Evolutionary conservation across 805 yeast species (phyloP).

Genomic region (Ogataea paraovalis): DNA sequence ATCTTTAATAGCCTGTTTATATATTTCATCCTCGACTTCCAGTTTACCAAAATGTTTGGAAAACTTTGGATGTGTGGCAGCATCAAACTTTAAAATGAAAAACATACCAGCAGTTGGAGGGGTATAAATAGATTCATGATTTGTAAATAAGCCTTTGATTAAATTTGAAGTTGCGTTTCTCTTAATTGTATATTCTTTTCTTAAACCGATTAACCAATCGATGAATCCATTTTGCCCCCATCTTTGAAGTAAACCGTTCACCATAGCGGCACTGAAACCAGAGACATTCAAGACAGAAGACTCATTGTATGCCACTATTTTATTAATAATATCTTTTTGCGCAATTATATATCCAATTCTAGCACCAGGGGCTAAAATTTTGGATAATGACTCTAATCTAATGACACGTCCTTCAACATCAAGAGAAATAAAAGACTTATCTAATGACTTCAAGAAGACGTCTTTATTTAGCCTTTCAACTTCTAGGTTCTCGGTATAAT

Average conservation of each 20-base stretch:
- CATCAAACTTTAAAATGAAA: conserved; percentile 70
- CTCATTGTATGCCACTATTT: conserved; percentile 70
- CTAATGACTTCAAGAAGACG: conserved; percentile 62
- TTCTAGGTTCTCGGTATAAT: neutral
- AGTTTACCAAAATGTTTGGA: conserved; percentile 44
- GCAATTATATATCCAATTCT: conserved; percentile 90
- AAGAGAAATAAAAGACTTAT: conserved; percentile 67
- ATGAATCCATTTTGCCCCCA: conserved; percentile 92
- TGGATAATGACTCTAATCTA: conserved; percentile 86
- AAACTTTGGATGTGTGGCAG: conserved; percentile 75
- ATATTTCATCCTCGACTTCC: conserved; percentile 60
- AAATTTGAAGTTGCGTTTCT: conserved; percentile 54
- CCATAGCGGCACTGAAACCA: conserved; percentile 72
- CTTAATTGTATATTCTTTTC: conserved; percentile 80
- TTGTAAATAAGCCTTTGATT: conserved; percentile 69
- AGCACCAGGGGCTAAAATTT: conserved; percentile 87
- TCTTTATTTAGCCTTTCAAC: conserved; percentile 34
- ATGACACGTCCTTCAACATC: conserved; percentile 88
- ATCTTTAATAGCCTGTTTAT: conserved; percentile 51
- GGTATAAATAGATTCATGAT: conserved; percentile 38
- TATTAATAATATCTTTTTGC: conserved; percentile 58
- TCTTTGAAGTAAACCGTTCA: conserved; percentile 65
- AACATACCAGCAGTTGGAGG: conserved; percentile 89
- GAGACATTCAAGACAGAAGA: conserved; percentile 76
- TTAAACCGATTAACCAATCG: conserved; percentile 82